Percentiles rank a stretch among this genome's conserved stretches.
phyloP scores from a whole-genome alignment of 768 basidiomycete species.

The Hypholoma sublateritium region DNA sequence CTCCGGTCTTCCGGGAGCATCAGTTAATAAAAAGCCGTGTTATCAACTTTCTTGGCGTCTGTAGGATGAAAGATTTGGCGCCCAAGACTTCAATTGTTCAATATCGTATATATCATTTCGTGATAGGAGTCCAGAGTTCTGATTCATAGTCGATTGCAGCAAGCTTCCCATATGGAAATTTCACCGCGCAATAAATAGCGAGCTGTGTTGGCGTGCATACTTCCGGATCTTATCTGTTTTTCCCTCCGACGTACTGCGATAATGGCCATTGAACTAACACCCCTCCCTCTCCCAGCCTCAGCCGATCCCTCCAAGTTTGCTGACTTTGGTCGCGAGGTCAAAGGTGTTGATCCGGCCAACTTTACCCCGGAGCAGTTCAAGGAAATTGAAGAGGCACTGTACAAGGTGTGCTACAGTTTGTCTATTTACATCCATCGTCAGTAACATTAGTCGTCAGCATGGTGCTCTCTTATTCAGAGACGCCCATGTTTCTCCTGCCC shows the following conservation, averaged over 20 bases:
- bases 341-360: constrained; percentile 65
- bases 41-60: neutral
- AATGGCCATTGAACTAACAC: constrained; percentile 69
- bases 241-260: neutral
- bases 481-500: constrained; percentile 68
- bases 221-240: constrained; percentile 5
- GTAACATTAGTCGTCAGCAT: constrained; percentile 42
- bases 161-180: neutral
- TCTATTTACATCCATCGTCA: neutral
- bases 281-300: constrained; percentile 71
- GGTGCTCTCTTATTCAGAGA: constrained; percentile 74
- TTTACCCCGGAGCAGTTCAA: constrained; percentile 61
- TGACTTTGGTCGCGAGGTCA: constrained; percentile 77
- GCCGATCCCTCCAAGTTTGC: constrained; percentile 66
- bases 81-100: neutral
- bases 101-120: neutral
- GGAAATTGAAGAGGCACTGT: constrained; percentile 69
- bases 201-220: neutral
- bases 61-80: neutral
- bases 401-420: constrained; percentile 53
- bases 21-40: neutral
- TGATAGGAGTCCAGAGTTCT: neutral
- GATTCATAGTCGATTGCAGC: neutral
- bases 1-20: neutral
- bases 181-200: neutral